Base-by-base conservation (phyloP, 2,329 filamentous ascomycete genomes). In the Cladophialophora exuberans region DNA sequence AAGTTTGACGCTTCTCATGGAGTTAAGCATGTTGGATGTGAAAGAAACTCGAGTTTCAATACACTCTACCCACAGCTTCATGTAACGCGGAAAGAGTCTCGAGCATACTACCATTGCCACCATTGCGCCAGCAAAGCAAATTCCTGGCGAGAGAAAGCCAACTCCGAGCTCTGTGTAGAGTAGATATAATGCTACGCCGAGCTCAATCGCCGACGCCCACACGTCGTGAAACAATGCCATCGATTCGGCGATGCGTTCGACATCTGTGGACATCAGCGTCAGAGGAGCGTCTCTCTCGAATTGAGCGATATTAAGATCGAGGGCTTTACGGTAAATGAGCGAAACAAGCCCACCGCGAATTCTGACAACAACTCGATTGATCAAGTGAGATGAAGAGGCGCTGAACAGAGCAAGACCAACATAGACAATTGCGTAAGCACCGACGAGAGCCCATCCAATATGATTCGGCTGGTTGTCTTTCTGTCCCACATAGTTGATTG, bases 301-400 rank as follows among this genome's bases (percentile, higher is more conserved):
- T 38, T 38, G 15, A 13, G 35, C 18, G 10, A 18, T 18, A 38
- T 38, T 13, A n/a, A 38, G 35, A 13, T 69, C 68, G 4, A 54
- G 43, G 20, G 76, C 66, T 1, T 70, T 61, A 1, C 68, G 63
- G 22, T 69, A 66, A 59, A 79, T 72, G 18, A 79, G 71, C 18
- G 79, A 74, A 31, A 31, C 28, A 7, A 7, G 28, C 28, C 13
- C 7, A 13, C 13, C 6, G 28, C 13, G 13, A 31, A 31, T 31
- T 31, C 7, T 13, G 7, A 7, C 7, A 31, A 13, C 6, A 13
- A 31, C 13, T 13, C 13, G 28, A 31, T 31, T 13, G 28, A 31
- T 7, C 6, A 31, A 31, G 28, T 31, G 28, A 31, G 28, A 13
- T 31, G 7, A 31, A 31, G 28, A 7, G 28, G 6, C 28, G 6